Evolutionary conservation across 2,329 filamentous ascomycete genomes (phyloP).

Genomic region (Mariannaea sp.): DNA sequence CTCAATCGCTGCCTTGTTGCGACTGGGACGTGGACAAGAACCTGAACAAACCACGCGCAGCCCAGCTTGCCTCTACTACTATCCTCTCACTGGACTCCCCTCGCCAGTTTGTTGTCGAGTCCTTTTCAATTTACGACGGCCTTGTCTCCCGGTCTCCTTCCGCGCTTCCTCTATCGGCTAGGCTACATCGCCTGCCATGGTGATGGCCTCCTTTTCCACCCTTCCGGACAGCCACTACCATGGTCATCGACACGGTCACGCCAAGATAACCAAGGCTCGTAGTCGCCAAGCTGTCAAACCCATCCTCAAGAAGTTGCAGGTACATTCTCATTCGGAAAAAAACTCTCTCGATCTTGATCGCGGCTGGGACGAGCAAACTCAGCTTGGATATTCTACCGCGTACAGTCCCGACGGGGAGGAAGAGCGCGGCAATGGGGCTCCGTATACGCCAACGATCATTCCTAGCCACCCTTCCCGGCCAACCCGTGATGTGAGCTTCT

Average conservation of each 20-base stretch:
- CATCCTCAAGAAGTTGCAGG: slow-evolving; percentile 62
- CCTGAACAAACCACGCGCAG: slow-evolving; percentile 25
- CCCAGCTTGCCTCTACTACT: slow-evolving; percentile 2
- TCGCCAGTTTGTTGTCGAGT: not conserved
- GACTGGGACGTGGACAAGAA: slow-evolving; percentile 27
- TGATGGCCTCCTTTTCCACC: slow-evolving; percentile 36
- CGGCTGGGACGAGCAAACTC: slow-evolving; percentile 59
- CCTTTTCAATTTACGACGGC: not conserved
- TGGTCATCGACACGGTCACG: slow-evolving; percentile 30
- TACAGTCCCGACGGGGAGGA: slow-evolving; percentile 39
- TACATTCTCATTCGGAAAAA: slow-evolving; percentile 61
- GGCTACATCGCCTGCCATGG: slow-evolving; percentile 21
- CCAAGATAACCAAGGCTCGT: slow-evolving; percentile 50
- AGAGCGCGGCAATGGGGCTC: slow-evolving; percentile 24
- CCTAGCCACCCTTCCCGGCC: slow-evolving; percentile 23
- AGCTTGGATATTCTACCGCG: slow-evolving; percentile 39
- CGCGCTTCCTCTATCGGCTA: slow-evolving; percentile 1
- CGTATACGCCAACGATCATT: slow-evolving; percentile 30
- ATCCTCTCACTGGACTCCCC: not conserved
- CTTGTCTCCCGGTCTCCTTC: not conserved
- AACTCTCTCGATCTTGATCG: slow-evolving; percentile 67
- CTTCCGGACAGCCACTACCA: slow-evolving; percentile 32
- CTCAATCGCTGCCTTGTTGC: slow-evolving; percentile 35
- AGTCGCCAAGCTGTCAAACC: slow-evolving; percentile 60
- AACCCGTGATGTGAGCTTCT: slow-evolving; percentile 54